phyloP scores from a whole-genome alignment of 2,329 filamentous ascomycete species.

The Microdochium bolleyi region DNA sequence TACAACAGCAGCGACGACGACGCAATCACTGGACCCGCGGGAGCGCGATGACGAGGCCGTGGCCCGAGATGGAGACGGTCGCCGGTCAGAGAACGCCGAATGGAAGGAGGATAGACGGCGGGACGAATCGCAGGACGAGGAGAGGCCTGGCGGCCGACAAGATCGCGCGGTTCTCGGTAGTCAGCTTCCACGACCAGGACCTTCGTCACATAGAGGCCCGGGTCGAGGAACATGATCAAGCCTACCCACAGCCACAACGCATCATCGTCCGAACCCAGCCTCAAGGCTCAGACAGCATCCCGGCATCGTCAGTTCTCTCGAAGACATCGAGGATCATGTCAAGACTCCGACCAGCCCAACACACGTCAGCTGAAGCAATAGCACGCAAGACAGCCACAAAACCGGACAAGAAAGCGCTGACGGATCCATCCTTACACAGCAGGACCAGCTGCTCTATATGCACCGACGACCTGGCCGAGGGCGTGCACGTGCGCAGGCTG shows the following conservation, averaged over 20 bases:
- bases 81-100: neutral
- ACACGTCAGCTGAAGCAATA: no score
- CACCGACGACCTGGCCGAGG: neutral
- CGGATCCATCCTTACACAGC: neutral
- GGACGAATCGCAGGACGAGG: no score
- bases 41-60: neutral
- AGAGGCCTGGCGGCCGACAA: neutral
- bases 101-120: neutral
- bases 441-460: neutral
- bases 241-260: no score
- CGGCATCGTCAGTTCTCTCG: no score
- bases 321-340: neutral
- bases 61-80: neutral
- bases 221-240: no score
- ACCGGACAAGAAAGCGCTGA: neutral
- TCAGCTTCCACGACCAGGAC: neutral
- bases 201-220: neutral
- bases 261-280: no score
- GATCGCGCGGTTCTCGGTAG: neutral
- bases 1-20: neutral
- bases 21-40: neutral
- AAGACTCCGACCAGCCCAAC: no score
- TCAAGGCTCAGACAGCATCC: no score
- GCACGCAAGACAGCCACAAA: neutral
- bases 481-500: neutral